Conservation (phyloP, 139 green algal genomes). For the Asterochloris sp. region DNA sequence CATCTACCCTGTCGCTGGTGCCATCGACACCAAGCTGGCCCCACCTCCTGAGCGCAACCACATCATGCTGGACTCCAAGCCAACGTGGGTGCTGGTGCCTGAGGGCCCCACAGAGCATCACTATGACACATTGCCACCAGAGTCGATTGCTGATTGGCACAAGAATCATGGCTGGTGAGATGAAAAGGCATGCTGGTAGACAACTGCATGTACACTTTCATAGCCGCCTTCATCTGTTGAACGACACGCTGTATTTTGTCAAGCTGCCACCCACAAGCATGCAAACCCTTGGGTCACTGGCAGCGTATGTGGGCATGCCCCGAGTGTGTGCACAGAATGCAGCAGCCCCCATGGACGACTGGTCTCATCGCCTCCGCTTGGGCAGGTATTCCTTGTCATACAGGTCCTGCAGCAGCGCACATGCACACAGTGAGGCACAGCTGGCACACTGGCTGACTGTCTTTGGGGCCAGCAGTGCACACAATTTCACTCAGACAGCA, state of each 20-base stretch:
- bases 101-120: slow-evolving; percentile 18
- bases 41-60: slow-evolving; percentile 36
- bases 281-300: too few relatives aligned
- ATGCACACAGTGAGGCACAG: not conserved
- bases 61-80: slow-evolving; percentile 51
- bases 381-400: slow-evolving; percentile 77
- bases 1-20: slow-evolving; percentile 47
- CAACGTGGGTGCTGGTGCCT: slow-evolving; percentile 38
- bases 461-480: not conserved
- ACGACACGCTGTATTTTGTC: too few relatives aligned
- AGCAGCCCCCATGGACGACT: not conserved
- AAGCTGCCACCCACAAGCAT: too few relatives aligned
- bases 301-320: too few relatives aligned
- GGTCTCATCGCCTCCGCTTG: slow-evolving; percentile 39
- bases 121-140: slow-evolving; percentile 49
- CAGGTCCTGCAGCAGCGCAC: slow-evolving; percentile 35
- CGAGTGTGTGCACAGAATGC: too few relatives aligned
- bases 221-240: too few relatives aligned
- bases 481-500: not conserved
- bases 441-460: not conserved
- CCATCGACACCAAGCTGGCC: slow-evolving; percentile 51
- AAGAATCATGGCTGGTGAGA: slow-evolving; percentile 14
- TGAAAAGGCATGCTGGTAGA: too few relatives aligned
- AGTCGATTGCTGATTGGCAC: slow-evolving; percentile 56
- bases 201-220: too few relatives aligned